phyloP scores from a whole-genome alignment of 306 rosid genomes.

The Potentilla sterilis region DNA sequence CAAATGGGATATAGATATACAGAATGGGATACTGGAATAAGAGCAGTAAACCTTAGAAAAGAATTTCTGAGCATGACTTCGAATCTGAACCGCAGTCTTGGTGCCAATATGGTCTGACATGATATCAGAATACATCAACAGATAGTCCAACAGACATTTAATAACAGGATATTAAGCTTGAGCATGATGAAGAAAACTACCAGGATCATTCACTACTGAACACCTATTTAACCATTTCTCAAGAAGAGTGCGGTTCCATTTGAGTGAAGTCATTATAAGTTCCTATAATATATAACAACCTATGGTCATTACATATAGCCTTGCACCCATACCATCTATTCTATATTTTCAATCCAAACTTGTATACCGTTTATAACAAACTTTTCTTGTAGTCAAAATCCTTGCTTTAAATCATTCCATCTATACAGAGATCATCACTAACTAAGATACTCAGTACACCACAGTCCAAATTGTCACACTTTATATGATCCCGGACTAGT shows the following conservation, averaged over 20 bases:
- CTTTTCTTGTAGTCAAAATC: not conserved
- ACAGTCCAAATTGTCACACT: not conserved
- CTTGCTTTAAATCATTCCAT: not conserved
- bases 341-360: no score
- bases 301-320: not conserved
- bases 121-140: slow-evolving; percentile 31
- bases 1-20: slow-evolving; percentile 24
- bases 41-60: slow-evolving; percentile 77
- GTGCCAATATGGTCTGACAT: slow-evolving; percentile 72
- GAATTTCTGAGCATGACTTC: slow-evolving; percentile 97
- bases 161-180: not conserved
- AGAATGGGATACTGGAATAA: slow-evolving; percentile 36
- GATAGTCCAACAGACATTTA: not conserved
- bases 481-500: not conserved
- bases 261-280: no score
- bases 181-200: not conserved
- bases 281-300: not conserved
- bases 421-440: not conserved
- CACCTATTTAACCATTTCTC: not conserved
- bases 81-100: slow-evolving; percentile 94
- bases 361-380: not conserved
- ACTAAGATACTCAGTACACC: no score
- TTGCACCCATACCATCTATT: not conserved
- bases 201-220: not conserved
- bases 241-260: not conserved